phyloP scores from a whole-genome alignment of 495 filamentous ascomycete species.

The Ascodesmis nigricans region DNA sequence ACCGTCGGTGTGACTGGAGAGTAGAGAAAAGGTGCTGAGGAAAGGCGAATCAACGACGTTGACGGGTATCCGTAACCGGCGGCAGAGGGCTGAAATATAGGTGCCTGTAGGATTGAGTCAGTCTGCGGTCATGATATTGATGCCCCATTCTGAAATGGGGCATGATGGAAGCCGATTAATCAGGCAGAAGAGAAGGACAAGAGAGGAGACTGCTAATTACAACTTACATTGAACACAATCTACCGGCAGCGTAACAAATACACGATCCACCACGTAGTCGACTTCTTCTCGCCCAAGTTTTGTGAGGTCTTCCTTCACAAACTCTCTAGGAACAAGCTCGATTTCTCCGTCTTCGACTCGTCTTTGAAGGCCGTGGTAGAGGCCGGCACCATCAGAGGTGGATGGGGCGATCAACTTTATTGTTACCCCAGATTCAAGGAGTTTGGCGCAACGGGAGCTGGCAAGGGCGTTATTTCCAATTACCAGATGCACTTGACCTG shows the following conservation, averaged over 20 bases:
- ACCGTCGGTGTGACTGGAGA: constrained; percentile 72
- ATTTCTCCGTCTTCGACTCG: constrained; percentile 50
- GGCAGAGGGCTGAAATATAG: constrained; percentile 55
- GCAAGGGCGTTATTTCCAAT: constrained; percentile 73
- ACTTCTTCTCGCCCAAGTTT: constrained; percentile 61
- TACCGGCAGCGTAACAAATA: constrained; percentile 49
- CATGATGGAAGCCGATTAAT: constrained; percentile 31
- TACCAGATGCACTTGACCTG: constrained; percentile 63
- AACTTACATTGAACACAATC: constrained; percentile 12
- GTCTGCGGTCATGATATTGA: background rate
- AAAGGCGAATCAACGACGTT: constrained; percentile 76
- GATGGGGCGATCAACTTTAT: constrained; percentile 64
- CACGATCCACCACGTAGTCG: constrained; percentile 59
- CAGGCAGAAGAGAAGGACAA: constrained; percentile 28
- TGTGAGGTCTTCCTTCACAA: constrained; percentile 52
- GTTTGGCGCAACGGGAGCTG: constrained; percentile 55
- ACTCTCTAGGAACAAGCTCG: constrained; percentile 46
- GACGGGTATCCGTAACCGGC: constrained; percentile 61
- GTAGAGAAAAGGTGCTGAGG: constrained; percentile 66
- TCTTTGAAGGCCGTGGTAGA: constrained; percentile 53
- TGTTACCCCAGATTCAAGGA: constrained; percentile 63
- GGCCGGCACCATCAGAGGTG: constrained; percentile 26
- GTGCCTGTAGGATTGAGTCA: constrained; percentile 11
- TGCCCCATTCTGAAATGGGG: too few species aligned
- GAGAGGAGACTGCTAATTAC: too few species aligned